These are phyloP conservation scores for Paracorniculantispora psalliotae DNA, from an alignment of 2,329 filamentous ascomycete species.

Conservation along the genomic window DNA sequence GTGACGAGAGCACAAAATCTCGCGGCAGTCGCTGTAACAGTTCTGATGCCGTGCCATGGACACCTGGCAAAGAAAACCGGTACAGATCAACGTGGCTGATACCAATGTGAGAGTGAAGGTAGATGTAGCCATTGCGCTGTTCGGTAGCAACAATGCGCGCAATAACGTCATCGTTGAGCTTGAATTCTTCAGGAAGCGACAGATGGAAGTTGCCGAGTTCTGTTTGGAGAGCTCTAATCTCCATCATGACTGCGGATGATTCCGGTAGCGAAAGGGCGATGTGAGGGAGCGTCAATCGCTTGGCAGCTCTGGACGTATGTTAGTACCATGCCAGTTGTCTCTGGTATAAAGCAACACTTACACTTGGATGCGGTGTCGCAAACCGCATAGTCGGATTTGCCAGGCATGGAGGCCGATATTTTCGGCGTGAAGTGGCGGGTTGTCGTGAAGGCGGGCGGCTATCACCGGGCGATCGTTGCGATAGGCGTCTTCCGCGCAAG, in stretches of 20 bases:
- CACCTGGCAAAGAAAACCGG: conserved; percentile 33
- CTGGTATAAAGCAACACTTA: conserved; percentile 18
- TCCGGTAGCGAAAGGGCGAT: conserved; percentile 23
- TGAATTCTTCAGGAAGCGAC: conserved; percentile 29
- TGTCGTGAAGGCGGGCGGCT: conserved; percentile 28
- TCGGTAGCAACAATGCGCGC: conserved; percentile 25
- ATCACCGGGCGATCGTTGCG: conserved; percentile 26
- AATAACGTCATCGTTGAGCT: conserved; percentile 31
- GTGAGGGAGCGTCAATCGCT: conserved; percentile 21
- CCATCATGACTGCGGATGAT: conserved; percentile 33
- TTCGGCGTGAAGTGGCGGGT: conserved; percentile 19
- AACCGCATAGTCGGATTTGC: conserved; percentile 31
- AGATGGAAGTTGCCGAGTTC: conserved; percentile 33
- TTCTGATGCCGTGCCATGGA: conserved; percentile 28
- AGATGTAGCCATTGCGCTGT: conserved; percentile 31
- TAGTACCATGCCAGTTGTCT: not conserved
- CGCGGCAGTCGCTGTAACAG: conserved; percentile 30
- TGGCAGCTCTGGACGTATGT: conserved; percentile 7
- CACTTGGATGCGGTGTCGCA: conserved; percentile 34
- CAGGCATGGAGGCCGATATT: conserved; percentile 30
- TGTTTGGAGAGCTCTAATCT: conserved; percentile 33
- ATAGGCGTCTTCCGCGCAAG: conserved; percentile 31
- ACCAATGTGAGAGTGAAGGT: conserved; percentile 33
- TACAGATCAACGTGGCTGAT: conserved; percentile 36
- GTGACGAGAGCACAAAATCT: conserved; percentile 32